These are phyloP conservation scores for Hirschioporus abietinus DNA, from an alignment of 768 basidiomycete species.

Conservation along the genomic window DNA sequence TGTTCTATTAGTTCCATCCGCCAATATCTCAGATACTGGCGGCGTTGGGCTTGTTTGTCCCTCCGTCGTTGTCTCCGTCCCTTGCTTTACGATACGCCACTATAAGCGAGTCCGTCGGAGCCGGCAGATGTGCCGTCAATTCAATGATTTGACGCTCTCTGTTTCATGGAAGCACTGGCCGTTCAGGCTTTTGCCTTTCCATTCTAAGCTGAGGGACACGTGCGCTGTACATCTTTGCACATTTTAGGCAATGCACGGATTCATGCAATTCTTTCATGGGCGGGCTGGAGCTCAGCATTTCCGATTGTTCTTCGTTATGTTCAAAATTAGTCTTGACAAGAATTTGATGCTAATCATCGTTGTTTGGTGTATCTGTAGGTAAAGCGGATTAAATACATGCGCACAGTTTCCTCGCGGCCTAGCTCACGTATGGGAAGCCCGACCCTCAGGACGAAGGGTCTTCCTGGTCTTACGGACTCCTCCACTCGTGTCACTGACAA, in stretches of 20 bases:
- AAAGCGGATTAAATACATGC: conserved; percentile 2
- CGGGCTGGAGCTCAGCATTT: too few relatives aligned
- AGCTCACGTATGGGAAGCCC: conserved; percentile 19
- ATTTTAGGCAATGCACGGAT: too few relatives aligned
- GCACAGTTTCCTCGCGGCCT: conserved; percentile 12
- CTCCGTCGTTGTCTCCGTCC: not conserved
- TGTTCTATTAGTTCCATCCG: too few relatives aligned
- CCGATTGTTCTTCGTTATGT: too few relatives aligned
- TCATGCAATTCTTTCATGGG: too few relatives aligned
- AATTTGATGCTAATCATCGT: not conserved
- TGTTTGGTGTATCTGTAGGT: not conserved
- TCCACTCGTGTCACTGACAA: not conserved
- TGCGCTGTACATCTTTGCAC: not conserved
- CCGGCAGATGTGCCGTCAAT: not conserved
- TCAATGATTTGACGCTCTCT: not conserved
- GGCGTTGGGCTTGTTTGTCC: not conserved
- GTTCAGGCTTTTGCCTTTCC: not conserved
- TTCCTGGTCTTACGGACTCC: conserved; percentile 4
- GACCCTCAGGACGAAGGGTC: conserved; percentile 8
- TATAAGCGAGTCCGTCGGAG: not conserved
- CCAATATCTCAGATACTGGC: not conserved
- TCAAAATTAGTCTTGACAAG: not conserved
- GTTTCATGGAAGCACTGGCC: not conserved
- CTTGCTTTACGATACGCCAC: not conserved
- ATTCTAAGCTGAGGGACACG: not conserved